A percentile compares a stretch with the other conserved stretches of the same genome.
Evolutionary conservation across 768 basidiomycete species (phyloP).

Genomic region (Mycena chlorophos): DNA sequence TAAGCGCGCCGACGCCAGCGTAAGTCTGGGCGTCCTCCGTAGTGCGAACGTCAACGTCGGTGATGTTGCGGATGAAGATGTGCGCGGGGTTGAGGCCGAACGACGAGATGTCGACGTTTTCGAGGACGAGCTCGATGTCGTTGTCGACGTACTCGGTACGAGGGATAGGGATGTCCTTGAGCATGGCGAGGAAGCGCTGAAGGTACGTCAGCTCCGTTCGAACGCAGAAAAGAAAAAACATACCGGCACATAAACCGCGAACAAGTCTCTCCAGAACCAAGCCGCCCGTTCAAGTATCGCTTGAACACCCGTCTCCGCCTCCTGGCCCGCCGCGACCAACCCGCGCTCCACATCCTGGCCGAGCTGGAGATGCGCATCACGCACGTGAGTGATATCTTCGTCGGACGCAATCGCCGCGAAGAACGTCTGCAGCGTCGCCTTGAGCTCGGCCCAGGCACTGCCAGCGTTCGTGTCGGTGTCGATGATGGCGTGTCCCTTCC

Average conservation of each 20-base stretch:
- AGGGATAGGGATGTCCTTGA: slow-evolving; percentile 70
- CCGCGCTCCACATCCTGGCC: slow-evolving; percentile 49
- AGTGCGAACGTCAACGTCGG: slow-evolving; percentile 46
- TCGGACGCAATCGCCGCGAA: slow-evolving; percentile 49
- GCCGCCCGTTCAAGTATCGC: slow-evolving; percentile 59
- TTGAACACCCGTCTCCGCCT: slow-evolving; percentile 46
- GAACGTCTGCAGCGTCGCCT: slow-evolving; percentile 45
- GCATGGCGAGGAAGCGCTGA: slow-evolving; percentile 41
- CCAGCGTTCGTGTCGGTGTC: slow-evolving; percentile 44
- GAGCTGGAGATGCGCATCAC: slow-evolving; percentile 49
- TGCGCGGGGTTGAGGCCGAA: slow-evolving; percentile 69
- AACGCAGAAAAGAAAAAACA: neutral
- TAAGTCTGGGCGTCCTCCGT: slow-evolving; percentile 32
- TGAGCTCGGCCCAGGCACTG: slow-evolving; percentile 54
- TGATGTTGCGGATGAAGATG: slow-evolving; percentile 71
- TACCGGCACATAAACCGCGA: slow-evolving; percentile 72
- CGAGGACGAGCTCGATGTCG: slow-evolving; percentile 72
- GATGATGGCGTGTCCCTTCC: slow-evolving; percentile 51
- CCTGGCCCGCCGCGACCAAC: slow-evolving; percentile 34
- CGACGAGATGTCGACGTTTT: slow-evolving; percentile 70
- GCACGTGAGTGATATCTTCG: slow-evolving; percentile 47
- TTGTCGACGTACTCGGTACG: slow-evolving; percentile 73
- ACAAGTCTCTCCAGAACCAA: slow-evolving; percentile 82
- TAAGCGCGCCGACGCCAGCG: slow-evolving; percentile 61
- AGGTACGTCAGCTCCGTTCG: neutral